A percentile compares a stretch with the other conserved stretches of the same genome.
phyloP scores from a whole-genome alignment of 1,139 yeast genomes.

The Hansenula lynferdii region DNA sequence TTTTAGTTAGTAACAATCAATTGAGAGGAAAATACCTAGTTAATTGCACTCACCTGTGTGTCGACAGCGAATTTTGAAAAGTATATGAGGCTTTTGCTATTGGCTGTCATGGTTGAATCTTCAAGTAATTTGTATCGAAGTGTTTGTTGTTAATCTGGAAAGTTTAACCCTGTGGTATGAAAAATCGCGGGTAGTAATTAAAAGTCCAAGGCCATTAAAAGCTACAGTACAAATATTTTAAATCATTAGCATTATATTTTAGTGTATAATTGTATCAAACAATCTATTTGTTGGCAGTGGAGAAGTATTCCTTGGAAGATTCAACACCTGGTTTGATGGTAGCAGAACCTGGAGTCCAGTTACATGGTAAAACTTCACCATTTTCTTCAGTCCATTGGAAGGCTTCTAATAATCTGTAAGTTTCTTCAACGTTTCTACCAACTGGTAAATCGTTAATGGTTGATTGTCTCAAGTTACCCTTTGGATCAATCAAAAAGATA shows the following conservation, averaged over 20 bases:
- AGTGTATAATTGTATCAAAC: no score
- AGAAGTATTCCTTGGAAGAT: constrained; percentile 79
- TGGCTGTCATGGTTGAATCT: no score
- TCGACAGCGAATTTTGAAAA: constrained; percentile 56
- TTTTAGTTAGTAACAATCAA: constrained; percentile 4
- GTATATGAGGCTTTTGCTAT: no score
- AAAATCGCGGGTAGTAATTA: no score
- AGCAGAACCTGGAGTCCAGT: constrained; percentile 98
- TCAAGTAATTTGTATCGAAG: no score
- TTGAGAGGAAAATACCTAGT: background rate
- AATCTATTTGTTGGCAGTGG: constrained; percentile 41
- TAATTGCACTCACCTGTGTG: constrained; percentile 41
- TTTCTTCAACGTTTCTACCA: constrained; percentile 97
- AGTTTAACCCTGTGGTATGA: no score
- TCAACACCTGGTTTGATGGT: constrained; percentile 88
- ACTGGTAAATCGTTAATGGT: constrained; percentile 98
- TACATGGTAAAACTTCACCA: constrained; percentile 99
- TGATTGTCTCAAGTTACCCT: constrained; percentile 90
- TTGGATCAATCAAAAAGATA: constrained; percentile 94
- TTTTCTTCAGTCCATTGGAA: constrained; percentile 98
- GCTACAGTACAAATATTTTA: no score
- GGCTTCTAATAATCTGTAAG: constrained; percentile 95
- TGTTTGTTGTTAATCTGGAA: no score
- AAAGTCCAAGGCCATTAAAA: no score
- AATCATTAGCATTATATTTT: no score